Evolutionary conservation across 73 alveolate species (phyloP).

Genomic region (Tetrahymena thermophila): DNA sequence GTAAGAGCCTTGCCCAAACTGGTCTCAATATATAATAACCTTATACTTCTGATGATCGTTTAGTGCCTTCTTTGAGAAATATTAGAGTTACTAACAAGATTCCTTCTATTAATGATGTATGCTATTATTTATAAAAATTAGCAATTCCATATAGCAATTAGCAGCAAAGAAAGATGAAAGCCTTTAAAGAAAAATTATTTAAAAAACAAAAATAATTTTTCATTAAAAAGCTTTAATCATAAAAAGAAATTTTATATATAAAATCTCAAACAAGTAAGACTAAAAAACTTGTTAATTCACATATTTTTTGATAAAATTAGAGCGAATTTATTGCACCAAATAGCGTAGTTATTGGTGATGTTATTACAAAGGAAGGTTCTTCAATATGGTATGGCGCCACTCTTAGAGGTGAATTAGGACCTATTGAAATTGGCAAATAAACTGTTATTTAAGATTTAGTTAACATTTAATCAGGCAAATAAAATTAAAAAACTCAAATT

Average conservation of each 20-base stretch:
- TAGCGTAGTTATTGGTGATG: constrained; percentile 64
- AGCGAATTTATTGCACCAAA: constrained; percentile 69
- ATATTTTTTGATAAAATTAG: constrained; percentile 2
- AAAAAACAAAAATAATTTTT: no score
- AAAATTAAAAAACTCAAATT: constrained; percentile 11
- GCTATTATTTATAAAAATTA: not conserved
- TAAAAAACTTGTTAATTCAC: not conserved
- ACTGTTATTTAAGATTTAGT: constrained; percentile 51
- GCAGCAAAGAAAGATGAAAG: not conserved
- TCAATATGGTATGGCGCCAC: constrained; percentile 71
- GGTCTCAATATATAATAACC: constrained; percentile 21
- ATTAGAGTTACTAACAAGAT: constrained; percentile 7
- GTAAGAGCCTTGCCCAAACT: not conserved
- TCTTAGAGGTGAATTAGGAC: constrained; percentile 55
- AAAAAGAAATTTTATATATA: not conserved
- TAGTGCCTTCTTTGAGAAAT: constrained; percentile 26
- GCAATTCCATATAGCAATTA: not conserved
- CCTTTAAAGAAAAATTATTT: no score
- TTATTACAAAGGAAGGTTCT: constrained; percentile 34
- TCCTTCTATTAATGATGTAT: constrained; percentile 21
- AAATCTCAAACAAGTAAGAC: not conserved
- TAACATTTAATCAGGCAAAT: constrained; percentile 5
- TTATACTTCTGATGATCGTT: constrained; percentile 39
- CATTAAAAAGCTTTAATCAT: not conserved
- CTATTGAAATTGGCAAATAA: constrained; percentile 59